Conservation (phyloP, 2,329 filamentous ascomycete genomes). For the Aspergillus luchuensis region DNA sequence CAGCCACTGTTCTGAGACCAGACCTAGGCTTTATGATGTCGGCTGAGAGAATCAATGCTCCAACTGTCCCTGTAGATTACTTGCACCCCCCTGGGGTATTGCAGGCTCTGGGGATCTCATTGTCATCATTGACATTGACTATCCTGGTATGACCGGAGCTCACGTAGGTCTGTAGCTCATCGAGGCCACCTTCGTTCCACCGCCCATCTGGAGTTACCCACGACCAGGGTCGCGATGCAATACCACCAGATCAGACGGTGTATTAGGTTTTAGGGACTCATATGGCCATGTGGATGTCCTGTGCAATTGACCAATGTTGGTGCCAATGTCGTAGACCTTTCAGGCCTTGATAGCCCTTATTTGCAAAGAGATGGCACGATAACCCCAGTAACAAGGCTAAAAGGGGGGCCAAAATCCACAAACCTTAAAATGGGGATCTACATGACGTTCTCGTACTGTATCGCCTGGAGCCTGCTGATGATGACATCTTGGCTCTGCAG, state of each 20-base stretch:
- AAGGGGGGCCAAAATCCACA: slow-evolving; percentile 8
- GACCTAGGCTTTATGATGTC: slow-evolving; percentile 12
- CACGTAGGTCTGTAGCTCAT: slow-evolving; percentile 19
- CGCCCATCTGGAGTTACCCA: slow-evolving; percentile 33
- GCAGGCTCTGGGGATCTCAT: background rate
- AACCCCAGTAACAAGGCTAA: slow-evolving; percentile 18
- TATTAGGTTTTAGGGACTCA: slow-evolving; percentile 29
- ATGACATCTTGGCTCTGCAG: background rate
- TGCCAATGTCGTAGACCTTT: slow-evolving; percentile 14
- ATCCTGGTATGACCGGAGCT: slow-evolving; percentile 16
- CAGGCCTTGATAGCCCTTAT: slow-evolving; percentile 19
- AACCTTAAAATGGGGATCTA: slow-evolving; percentile 11
- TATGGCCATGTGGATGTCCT: slow-evolving; percentile 35
- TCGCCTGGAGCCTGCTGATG: background rate
- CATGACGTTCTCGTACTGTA: slow-evolving; percentile 16
- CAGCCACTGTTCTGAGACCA: slow-evolving; percentile 18
- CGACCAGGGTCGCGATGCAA: slow-evolving; percentile 22
- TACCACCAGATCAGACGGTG: slow-evolving; percentile 23
- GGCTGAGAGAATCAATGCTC: slow-evolving; percentile 8
- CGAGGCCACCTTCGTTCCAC: slow-evolving; percentile 38
- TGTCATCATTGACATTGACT: slow-evolving; percentile 12
- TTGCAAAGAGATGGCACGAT: slow-evolving; percentile 35
- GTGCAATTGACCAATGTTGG: slow-evolving; percentile 20
- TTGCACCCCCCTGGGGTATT: background rate
- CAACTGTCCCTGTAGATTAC: background rate